Base-by-base conservation (phyloP, 345 rosid genomes). In the Acer negundo region DNA sequence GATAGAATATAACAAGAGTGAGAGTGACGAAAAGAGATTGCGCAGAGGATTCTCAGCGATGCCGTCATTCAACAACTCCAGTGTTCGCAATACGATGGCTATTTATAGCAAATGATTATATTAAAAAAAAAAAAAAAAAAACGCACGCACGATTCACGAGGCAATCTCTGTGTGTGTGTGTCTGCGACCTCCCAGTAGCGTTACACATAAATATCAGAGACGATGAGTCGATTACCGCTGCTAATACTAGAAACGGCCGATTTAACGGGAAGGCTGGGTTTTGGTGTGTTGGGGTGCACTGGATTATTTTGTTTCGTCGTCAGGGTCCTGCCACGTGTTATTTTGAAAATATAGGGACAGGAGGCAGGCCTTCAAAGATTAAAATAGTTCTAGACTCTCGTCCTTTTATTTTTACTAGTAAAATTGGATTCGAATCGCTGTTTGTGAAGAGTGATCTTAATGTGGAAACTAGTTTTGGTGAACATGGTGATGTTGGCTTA, bases 391-490 rank as follows among this genome's bases (percentile, higher is more conserved):
- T 28, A 3, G 31, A 28, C 38, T 35, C 38, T 35, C 38, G 6
- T 35, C 5, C 38, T 35, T 35, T 0, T 0, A 35, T 35, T 35
- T 35, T 35, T 35, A 35, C 0, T 4, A 35, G 6, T 35, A 35
- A 35, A 35, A 35, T 5, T 35, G 6, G 38, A 35, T 35, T 35
- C 38, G 38, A 35, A 35, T 35, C 38, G 35, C 38, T 35, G 1
- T 35, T 35, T 35, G 38, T 35, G 38, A 93, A 80, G 98, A 16
- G 96, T 93, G 0, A 95, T 92, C 88, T 89, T 95, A 90, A 93
- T 77, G 80, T 87, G 77, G 99, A 95, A 86, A 84, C 44, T 16
- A 78, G 90, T 78, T 92, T 85, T 74, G 92, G 92, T 3, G 81
- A 89, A 70, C 87, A 87, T 26, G 98, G 98, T 66, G 87, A 95